Evolutionary conservation across 495 filamentous ascomycete genomes (phyloP).

Genomic region (Lepidopterella palustris): DNA sequence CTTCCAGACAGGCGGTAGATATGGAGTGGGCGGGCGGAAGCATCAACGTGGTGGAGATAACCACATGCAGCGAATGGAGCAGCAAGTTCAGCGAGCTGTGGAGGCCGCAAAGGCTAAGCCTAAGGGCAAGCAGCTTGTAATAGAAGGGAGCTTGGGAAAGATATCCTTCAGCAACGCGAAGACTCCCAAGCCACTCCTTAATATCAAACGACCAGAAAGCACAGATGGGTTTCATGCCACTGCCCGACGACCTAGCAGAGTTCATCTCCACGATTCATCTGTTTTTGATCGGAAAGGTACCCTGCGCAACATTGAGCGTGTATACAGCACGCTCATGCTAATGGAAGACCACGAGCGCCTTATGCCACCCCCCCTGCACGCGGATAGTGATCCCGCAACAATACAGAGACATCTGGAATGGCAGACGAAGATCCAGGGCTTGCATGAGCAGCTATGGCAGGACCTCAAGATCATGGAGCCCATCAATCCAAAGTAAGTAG

Average conservation of each 20-base stretch:
- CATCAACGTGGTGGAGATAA: conserved; percentile 78
- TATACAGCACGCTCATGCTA: conserved; percentile 81
- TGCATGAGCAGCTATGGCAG: conserved; percentile 79
- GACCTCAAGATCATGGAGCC: conserved; percentile 86
- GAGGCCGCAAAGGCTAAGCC: conserved; percentile 95
- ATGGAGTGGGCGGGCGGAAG: conserved; percentile 55
- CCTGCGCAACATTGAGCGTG: conserved; percentile 74
- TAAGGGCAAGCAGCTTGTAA: conserved; percentile 96
- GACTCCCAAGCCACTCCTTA: conserved; percentile 87
- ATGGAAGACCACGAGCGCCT: conserved; percentile 92
- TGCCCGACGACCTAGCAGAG: conserved; percentile 42
- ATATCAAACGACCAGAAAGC: conserved; percentile 84
- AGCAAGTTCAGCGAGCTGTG: conserved; percentile 94
- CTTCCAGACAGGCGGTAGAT: conserved; percentile 78
- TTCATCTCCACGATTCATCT: conserved; percentile 37
- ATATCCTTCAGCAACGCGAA: conserved; percentile 99
- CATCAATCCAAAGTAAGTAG: conserved; percentile 57
- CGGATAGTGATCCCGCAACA: conserved; percentile 54
- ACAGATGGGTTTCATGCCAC: conserved; percentile 45
- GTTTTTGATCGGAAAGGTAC: conserved; percentile 71
- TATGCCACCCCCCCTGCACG: conserved; percentile 62
- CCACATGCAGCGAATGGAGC: conserved; percentile 98
- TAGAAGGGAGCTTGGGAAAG: conserved; percentile 96
- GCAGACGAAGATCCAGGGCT: conserved; percentile 56
- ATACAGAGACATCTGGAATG: conserved; percentile 65